Evolutionary conservation across 176 grass and related monocot species (phyloP).

Genomic region (Alloteropsis semialata): DNA sequence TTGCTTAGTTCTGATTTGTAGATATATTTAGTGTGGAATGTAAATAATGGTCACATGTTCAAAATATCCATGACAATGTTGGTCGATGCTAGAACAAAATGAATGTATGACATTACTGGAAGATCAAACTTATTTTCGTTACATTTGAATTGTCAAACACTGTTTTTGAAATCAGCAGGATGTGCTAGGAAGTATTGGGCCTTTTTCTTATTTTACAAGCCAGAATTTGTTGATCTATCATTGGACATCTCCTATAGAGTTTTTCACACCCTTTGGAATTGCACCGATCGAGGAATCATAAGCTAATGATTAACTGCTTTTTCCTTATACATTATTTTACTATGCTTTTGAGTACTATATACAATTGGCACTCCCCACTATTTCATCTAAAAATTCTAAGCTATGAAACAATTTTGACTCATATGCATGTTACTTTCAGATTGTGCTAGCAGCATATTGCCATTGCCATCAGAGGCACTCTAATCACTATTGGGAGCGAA

Average conservation of each 20-base stretch:
- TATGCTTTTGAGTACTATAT: neutral
- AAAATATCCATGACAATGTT: neutral
- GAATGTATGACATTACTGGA: neutral
- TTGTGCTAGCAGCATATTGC: neutral
- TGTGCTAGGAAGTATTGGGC: neutral
- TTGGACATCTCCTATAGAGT: too few species aligned
- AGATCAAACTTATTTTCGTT: neutral
- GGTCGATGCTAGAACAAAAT: neutral
- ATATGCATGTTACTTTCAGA: neutral
- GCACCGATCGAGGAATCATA: neutral
- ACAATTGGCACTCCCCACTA: neutral
- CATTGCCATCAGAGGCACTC: neutral
- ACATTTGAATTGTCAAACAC: neutral
- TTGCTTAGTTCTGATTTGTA: neutral
- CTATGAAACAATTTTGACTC: neutral
- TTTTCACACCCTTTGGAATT: neutral
- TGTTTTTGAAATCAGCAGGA: neutral
- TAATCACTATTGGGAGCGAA: neutral
- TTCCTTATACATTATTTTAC: neutral
- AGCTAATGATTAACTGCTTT: neutral
- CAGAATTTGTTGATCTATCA: neutral
- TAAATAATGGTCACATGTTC: too few species aligned
- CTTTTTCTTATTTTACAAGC: neutral
- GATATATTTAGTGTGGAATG: neutral
- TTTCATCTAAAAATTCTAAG: neutral